Conservation (phyloP, 2,329 filamentous ascomycete species). For the Golovinomyces cichoracearum region DNA sequence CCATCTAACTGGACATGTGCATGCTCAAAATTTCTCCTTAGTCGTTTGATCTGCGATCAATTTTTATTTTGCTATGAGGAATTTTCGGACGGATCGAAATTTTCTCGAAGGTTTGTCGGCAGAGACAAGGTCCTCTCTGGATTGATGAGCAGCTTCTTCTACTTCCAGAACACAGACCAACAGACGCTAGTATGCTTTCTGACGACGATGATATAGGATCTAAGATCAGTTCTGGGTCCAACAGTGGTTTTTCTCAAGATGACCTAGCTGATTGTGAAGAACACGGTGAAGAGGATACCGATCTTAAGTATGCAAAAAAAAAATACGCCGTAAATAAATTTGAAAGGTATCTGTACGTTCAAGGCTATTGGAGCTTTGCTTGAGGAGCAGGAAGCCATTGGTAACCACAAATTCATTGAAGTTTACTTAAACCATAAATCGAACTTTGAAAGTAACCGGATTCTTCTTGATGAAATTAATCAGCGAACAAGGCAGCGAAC, state of each 20-base stretch:
- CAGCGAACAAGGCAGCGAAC: constrained; percentile 1
- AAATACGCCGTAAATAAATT: background rate
- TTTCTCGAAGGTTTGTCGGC: background rate
- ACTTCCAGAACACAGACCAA: background rate
- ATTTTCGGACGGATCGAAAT: background rate
- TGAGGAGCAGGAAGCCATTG: background rate
- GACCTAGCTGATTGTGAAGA: background rate
- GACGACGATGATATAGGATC: background rate
- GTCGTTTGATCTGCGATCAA: background rate
- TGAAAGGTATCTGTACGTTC: background rate
- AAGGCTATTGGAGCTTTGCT: background rate
- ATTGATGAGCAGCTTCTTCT: background rate
- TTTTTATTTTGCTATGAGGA: background rate
- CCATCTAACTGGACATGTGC: background rate
- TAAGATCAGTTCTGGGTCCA: background rate
- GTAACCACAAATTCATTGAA: background rate
- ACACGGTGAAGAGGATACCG: background rate
- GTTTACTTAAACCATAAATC: background rate
- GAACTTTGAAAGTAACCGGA: background rate
- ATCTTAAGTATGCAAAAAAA: background rate
- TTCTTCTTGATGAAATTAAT: background rate
- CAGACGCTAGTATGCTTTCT: background rate
- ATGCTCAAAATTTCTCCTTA: background rate
- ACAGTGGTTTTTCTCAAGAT: background rate
- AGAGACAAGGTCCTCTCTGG: background rate